Percentiles rank a stretch among this genome's conserved stretches.
Evolutionary conservation across 352 stramenopile genomes (phyloP).

Genomic region (Globisporangium sylvaticum): DNA sequence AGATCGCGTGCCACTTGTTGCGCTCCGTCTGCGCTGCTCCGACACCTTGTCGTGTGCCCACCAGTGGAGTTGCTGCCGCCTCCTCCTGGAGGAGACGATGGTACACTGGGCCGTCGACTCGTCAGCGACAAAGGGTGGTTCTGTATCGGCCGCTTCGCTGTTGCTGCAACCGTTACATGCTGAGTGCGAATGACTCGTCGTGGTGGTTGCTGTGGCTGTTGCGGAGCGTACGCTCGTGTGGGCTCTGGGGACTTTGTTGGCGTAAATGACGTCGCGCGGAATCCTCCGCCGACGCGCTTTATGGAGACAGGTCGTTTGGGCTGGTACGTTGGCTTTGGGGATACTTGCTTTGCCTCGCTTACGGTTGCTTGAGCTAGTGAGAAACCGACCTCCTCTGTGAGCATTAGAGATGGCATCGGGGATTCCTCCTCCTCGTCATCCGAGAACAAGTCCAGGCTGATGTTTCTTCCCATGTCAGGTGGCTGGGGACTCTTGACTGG

Average conservation of each 20-base stretch:
- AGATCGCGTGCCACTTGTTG: background rate
- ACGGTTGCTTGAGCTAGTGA: background rate
- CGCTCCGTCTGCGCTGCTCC: background rate
- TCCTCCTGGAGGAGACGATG: conserved; percentile 6
- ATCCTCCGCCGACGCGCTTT: conserved; percentile 58
- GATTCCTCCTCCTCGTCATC: conserved; percentile 21
- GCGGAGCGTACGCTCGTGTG: conserved; percentile 9
- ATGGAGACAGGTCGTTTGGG: conserved; percentile 25
- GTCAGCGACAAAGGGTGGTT: conserved; percentile 8
- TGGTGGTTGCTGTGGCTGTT: conserved; percentile 7
- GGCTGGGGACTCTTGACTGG: background rate
- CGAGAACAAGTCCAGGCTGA: conserved; percentile 61
- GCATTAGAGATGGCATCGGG: background rate
- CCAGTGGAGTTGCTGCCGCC: background rate
- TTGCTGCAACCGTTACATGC: conserved; percentile 2
- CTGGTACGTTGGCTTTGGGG: background rate
- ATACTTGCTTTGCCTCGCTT: background rate
- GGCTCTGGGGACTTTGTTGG: conserved; percentile 1
- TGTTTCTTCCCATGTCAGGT: conserved; percentile 1
- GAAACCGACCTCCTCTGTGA: background rate
- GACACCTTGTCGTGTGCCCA: background rate
- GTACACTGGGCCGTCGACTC: conserved; percentile 9
- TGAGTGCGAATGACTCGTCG: background rate
- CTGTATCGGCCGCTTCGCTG: background rate
- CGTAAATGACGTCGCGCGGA: conserved; percentile 30